Evolutionary conservation across 805 yeast genomes (phyloP), one percentile per base, ranked within the genome.

Genomic region (Metschnikowia rubicola): DNA sequence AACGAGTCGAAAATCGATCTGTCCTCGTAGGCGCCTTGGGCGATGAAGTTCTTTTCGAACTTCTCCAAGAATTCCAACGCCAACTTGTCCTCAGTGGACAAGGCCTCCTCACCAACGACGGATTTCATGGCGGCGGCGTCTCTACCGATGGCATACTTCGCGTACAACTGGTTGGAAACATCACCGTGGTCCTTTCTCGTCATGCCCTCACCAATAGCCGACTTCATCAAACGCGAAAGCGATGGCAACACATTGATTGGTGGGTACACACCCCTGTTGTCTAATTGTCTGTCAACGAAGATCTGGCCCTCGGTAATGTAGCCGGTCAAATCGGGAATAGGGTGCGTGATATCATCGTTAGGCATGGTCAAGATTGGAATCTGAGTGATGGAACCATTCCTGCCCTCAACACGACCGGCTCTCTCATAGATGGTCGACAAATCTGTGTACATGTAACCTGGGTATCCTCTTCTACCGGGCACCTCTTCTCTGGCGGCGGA

Each of bases 81-180:
- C 56, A 94, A 79, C 74, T 95, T 95, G 74, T 94, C 99, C 71
- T 94, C 99, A 55, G 88, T 88, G 31, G 97, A 90, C 64, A 94
- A 78, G 32, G 99, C 99, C 73, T 94, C 99, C 73, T 94, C 99
- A 82, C 99, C 99, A 60, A 94, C 99, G 58, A 94, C 99, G 11
- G 99, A 96, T 76, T 94, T 94, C 99, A 94, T 94, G 60, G 99
- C 97, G 42, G 99, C 99, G 28, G 99, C 99, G 73, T 94, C 99
- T 75, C 91, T 88, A 79, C 99, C 99, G 75, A 94, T 95, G 55
- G 99, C 99, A 68, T 94, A 94, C 73, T 94, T 94, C 62, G 99
- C 99, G 67, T 94, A 94, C 65, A 94, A 80, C 79, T 94, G 99
- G 78, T 94, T 94, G 30, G 98, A 92, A 52, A 94, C 99, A 76